Base-by-base conservation (phyloP, 2,329 filamentous ascomycete genomes). In the Pseudogymnoascus destructans region DNA sequence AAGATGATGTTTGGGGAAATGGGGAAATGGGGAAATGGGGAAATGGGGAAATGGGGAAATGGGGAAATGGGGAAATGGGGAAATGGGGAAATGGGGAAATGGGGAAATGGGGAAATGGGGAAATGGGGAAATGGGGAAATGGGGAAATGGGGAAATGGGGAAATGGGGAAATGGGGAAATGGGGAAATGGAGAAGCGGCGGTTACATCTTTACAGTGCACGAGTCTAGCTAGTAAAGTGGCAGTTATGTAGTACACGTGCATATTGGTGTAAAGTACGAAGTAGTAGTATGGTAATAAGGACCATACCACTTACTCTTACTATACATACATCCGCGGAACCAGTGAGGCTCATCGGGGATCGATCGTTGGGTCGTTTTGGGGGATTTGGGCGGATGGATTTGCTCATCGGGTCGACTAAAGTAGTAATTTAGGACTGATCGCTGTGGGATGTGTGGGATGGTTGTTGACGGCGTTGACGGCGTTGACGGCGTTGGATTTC, bases 171-270 rank as follows among this genome's bases (percentile, higher is more conserved):
- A 3, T n/a, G 25, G 15, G 15, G 19, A 21, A 25, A 46, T 17
- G 38, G 38, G 38, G 38, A 23, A 19, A 13, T 13, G 17, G 38
- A 7, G 19, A 21, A 23, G 19, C 6, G 23, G 17, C 25, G 46
- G 46, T 52, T 52, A 52, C 25, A 52, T 52, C 25, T 25, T 52
- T 52, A 52, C 25, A 52, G 40, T 52, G 46, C 46, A 52, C 32
- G 32, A 3, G 42, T 30, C 15, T 19, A 17, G 25, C 15, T 19
- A 17, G 25, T 23, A 52, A 17, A 17, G n/a, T 52, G n/a, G 3
- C 23, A 49, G 13, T n/a, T 25, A 23, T 52, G 42, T 52, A 52
- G 42, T 52, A 30, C 23, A 23, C 23, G 42, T 52, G 42, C 42
- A 52, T 52, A 52, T 30, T 9, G 36, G 5, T 13, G 17, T 40